phyloP scores from a whole-genome alignment of 2,329 filamentous ascomycete species.

The Colletotrichum lupini region DNA sequence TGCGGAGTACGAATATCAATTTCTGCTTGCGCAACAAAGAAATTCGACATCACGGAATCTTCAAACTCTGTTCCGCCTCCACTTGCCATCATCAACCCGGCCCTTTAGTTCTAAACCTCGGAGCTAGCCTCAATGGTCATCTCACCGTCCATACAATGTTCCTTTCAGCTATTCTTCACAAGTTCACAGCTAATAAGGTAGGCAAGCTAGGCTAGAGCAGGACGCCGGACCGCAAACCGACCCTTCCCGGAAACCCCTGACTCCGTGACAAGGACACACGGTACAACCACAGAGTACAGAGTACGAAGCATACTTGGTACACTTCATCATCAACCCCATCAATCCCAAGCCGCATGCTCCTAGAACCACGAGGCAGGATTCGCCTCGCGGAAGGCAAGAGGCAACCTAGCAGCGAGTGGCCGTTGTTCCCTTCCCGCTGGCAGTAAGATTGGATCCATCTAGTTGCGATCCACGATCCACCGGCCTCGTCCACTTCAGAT shows the following conservation, averaged over 20 bases:
- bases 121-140: not conserved
- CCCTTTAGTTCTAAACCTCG: not conserved
- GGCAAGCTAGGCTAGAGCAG: constrained; percentile 3
- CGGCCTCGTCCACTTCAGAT: constrained; percentile 16
- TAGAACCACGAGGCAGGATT: not conserved
- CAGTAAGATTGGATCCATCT: constrained; percentile 30
- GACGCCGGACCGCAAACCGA: not conserved
- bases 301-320: not conserved
- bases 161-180: not conserved
- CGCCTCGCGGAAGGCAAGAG: constrained; percentile 1
- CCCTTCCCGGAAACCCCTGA: not conserved
- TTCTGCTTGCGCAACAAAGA: too few relatives aligned
- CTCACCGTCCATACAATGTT: not conserved
- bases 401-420: constrained; percentile 14
- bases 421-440: constrained; percentile 11
- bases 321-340: not conserved
- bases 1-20: too few relatives aligned
- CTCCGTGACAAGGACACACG: not conserved
- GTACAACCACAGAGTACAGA: too few relatives aligned
- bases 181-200: not conserved
- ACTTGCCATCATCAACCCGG: not conserved
- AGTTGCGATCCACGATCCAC: constrained; percentile 32
- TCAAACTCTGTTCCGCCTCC: not conserved
- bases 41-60: not conserved
- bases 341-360: not conserved